phyloP scores from a whole-genome alignment of 345 rosid species.

The Combretum micranthum region DNA sequence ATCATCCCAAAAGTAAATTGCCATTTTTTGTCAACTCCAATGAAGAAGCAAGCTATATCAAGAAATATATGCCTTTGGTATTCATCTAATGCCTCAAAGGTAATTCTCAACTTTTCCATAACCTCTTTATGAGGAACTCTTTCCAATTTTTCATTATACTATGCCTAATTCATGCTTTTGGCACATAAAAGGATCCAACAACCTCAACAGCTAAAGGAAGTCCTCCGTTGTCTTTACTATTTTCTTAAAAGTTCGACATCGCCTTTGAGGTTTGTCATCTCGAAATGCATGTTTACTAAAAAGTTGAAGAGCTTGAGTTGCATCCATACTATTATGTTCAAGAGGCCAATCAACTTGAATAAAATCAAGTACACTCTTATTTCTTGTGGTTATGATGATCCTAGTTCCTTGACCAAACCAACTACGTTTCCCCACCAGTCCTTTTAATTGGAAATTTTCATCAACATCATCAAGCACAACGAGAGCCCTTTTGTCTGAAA shows the following conservation, averaged over 20 bases:
- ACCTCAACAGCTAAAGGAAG: no score
- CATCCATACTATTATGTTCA: no score
- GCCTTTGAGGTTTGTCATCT: no score
- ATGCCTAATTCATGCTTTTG: not conserved
- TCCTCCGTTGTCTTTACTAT: no score
- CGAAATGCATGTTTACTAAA: no score
- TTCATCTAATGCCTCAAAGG: slow-evolving; percentile 6
- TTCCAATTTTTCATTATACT: not conserved
- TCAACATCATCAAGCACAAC: no score
- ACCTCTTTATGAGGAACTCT: no score
- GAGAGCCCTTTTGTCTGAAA: no score
- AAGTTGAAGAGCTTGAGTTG: no score
- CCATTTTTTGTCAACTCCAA: slow-evolving; percentile 1
- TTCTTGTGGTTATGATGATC: slow-evolving; percentile 7
- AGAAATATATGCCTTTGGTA: slow-evolving; percentile 3
- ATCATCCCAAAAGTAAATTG: not conserved
- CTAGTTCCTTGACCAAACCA: slow-evolving; percentile 10
- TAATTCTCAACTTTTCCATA: slow-evolving; percentile 1
- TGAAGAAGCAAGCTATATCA: slow-evolving; percentile 9
- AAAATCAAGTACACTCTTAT: not conserved
- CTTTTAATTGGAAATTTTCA: no score
- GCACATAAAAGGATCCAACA: not conserved
- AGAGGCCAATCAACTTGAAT: no score
- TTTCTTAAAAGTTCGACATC: no score
- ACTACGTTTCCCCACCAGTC: not conserved